Percentiles rank a stretch among this genome's conserved stretches.
Conservation (phyloP, 768 basidiomycete genomes). For the Rubroboletus pulcherrimus region DNA sequence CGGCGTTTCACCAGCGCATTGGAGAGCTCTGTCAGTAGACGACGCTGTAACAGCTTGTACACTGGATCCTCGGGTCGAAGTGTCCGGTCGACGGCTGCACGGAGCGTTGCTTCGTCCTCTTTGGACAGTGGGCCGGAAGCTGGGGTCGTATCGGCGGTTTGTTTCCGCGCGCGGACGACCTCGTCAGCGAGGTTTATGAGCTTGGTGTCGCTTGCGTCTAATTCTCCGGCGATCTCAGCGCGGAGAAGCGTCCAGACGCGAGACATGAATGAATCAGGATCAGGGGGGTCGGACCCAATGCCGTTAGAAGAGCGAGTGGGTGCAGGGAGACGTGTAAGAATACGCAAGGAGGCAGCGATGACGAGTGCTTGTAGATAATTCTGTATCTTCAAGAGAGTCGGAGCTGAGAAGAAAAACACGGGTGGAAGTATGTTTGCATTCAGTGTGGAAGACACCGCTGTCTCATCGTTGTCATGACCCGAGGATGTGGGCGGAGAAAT, state of each 20-base stretch:
- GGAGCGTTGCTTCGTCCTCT: slow-evolving; percentile 50
- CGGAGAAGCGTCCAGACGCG: slow-evolving; percentile 66
- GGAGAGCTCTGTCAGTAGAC: slow-evolving; percentile 45
- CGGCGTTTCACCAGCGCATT: slow-evolving; percentile 25
- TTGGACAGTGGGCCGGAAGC: slow-evolving; percentile 16
- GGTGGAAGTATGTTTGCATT: slow-evolving; percentile 54
- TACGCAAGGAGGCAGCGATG: slow-evolving; percentile 57
- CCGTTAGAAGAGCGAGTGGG: slow-evolving; percentile 4
- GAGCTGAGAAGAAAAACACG: slow-evolving; percentile 57
- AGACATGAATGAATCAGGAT: slow-evolving; percentile 42
- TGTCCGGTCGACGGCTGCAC: slow-evolving; percentile 60
- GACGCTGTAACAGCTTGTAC: slow-evolving; percentile 57
- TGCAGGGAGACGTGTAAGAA: slow-evolving; percentile 46
- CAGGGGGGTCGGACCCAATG: slow-evolving; percentile 4
- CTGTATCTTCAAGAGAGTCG: slow-evolving; percentile 54
- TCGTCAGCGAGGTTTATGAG: slow-evolving; percentile 72
- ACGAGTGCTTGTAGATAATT: slow-evolving; percentile 70
- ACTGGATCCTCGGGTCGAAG: slow-evolving; percentile 62
- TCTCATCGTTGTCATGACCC: neutral
- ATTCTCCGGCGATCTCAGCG: slow-evolving; percentile 44
- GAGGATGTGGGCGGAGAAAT: slow-evolving; percentile 1
- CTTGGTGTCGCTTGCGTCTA: slow-evolving; percentile 43
- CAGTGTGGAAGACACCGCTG: neutral
- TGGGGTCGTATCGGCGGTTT: slow-evolving; percentile 7
- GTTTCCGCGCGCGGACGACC: slow-evolving; percentile 52